Conservation (phyloP, 305 asterid genomes). For the Fraxinus angustifolia region DNA sequence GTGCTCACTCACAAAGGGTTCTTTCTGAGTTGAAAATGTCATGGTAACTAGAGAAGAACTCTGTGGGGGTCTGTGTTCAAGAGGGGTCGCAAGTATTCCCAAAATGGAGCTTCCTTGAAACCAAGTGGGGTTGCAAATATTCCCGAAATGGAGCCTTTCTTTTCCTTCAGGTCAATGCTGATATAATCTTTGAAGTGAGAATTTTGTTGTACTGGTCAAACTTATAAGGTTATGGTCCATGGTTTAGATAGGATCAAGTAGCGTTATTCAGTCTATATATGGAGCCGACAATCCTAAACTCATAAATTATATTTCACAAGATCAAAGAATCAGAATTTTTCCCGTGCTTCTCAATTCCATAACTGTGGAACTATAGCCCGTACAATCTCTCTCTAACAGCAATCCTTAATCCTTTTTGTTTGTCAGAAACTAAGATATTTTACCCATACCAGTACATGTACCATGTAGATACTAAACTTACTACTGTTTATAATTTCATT, state of each 20-base stretch:
- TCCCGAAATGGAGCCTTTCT: not conserved
- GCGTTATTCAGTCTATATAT: not conserved
- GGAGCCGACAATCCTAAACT: not conserved
- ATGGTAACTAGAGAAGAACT: not conserved
- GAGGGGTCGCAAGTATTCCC: not conserved
- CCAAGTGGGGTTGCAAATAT: not conserved
- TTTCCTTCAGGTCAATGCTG: not conserved
- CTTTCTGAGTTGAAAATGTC: not conserved
- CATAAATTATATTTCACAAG: not conserved
- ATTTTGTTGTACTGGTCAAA: not conserved
- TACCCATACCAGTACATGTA: not conserved
- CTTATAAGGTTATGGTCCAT: not conserved
- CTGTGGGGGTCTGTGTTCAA: not conserved
- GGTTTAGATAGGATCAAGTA: not conserved
- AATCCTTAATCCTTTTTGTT: not conserved
- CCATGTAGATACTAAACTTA: not conserved
- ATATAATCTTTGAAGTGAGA: constrained; percentile 1
- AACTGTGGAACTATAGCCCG: not conserved
- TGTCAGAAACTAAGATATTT: not conserved
- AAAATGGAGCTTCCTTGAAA: not conserved
- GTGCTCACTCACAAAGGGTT: not conserved
- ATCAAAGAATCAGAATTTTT: not conserved
- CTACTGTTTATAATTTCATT: not conserved
- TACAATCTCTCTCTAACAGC: not conserved
- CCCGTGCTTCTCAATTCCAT: not conserved